Percentiles rank a stretch among this genome's conserved stretches.
phyloP scores from a whole-genome alignment of 192 early-diverging fungal genomes.

The Chytriomyces confervae region DNA sequence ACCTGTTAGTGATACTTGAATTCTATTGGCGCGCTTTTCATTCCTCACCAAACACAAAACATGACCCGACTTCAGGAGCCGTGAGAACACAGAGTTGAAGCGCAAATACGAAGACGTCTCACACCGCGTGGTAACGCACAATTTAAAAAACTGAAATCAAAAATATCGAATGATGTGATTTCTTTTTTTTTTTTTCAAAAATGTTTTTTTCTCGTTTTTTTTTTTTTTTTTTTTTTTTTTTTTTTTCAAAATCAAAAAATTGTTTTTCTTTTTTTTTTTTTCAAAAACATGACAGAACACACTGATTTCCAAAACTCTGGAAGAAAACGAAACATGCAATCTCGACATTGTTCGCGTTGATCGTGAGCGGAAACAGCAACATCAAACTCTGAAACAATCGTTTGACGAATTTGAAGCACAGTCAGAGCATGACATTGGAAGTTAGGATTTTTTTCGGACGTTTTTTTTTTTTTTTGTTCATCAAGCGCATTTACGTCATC shows the following conservation, averaged over 20 bases:
- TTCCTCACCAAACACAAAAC: neutral
- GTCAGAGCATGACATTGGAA: slow-evolving; percentile 15
- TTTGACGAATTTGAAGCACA: slow-evolving; percentile 11
- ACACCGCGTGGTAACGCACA: neutral
- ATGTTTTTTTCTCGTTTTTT: no score
- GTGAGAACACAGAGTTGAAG: slow-evolving; percentile 33
- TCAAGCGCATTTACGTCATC: no score
- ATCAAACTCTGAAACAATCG: slow-evolving; percentile 7
- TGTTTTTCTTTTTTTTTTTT: neutral
- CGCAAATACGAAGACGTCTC: slow-evolving; percentile 19
- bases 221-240: neutral
- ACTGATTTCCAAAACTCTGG: slow-evolving; percentile 22
- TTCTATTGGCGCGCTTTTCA: neutral
- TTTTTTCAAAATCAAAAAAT: neutral
- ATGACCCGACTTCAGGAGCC: slow-evolving; percentile 17
- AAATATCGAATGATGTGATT: neutral
- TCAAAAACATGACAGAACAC: slow-evolving; percentile 19
- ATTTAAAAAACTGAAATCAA: neutral
- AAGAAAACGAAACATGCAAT: slow-evolving; percentile 21
- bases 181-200: neutral
- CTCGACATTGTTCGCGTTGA: slow-evolving; percentile 21
- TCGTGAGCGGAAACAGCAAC: slow-evolving; percentile 9
- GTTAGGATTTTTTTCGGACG: slow-evolving; percentile 8
- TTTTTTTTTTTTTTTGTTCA: no score
- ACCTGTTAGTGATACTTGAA: slow-evolving; percentile 13